Percentiles rank a stretch among this genome's conserved stretches.
These are phyloP conservation scores for Coemansia sp. DNA, from an alignment of 192 early-diverging fungal genomes.

Conservation along the genomic window DNA sequence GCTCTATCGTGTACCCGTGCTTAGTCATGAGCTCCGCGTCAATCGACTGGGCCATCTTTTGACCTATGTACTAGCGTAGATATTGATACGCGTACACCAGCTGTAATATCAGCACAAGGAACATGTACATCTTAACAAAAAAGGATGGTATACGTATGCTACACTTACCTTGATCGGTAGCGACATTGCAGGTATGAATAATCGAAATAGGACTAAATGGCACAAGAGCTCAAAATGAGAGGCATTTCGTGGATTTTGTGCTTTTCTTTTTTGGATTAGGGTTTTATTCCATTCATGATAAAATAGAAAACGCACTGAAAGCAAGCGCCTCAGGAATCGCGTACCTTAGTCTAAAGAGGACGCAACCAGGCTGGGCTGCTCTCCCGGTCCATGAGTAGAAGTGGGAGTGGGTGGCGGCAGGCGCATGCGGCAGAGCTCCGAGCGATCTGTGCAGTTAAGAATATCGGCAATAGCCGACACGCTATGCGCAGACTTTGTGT, in stretches of 20 bases:
- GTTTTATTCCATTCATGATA: no score
- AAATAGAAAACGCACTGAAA: no score
- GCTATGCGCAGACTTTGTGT: constrained; percentile 47
- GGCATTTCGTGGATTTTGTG: no score
- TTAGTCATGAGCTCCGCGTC: constrained; percentile 85
- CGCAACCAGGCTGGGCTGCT: constrained; percentile 28
- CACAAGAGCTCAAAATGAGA: no score
- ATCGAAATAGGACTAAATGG: neutral
- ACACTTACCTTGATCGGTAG: constrained; percentile 5
- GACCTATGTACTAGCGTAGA: constrained; percentile 34
- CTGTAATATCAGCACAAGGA: neutral
- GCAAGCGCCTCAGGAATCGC: no score
- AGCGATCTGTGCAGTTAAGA: constrained; percentile 51
- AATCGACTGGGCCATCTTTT: constrained; percentile 51
- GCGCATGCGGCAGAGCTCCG: constrained; percentile 51
- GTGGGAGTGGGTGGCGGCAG: constrained; percentile 50
- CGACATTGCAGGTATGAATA: neutral
- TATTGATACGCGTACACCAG: neutral
- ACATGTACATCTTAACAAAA: neutral
- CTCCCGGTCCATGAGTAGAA: constrained; percentile 19
- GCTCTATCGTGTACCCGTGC: constrained; percentile 87
- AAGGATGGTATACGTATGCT: no score
- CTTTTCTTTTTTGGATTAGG: no score
- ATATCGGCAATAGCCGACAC: constrained; percentile 54
- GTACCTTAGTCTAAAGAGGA: constrained; percentile 19